These are phyloP conservation scores for Piloderma croceum DNA, from an alignment of 768 basidiomycete genomes.

Conservation along the genomic window DNA sequence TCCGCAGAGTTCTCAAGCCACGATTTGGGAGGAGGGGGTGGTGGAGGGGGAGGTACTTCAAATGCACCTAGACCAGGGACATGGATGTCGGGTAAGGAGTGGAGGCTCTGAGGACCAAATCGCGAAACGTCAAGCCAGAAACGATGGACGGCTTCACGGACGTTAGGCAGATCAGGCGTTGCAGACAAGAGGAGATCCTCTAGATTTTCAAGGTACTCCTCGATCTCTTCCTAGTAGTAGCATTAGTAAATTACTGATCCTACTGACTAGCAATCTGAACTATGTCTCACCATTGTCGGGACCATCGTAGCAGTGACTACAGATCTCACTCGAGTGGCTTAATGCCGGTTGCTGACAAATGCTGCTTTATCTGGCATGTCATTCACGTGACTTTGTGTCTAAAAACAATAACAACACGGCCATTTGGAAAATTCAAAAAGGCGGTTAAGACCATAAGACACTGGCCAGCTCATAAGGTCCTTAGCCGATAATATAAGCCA, in stretches of 20 bases:
- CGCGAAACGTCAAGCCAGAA: conserved; percentile 78
- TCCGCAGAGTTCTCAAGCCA: conserved; percentile 41
- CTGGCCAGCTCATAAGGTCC: too few species aligned
- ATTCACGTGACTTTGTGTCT: background rate
- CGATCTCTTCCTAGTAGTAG: conserved; percentile 66
- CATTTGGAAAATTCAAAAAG: too few species aligned
- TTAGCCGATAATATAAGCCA: too few species aligned
- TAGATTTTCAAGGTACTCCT: conserved; percentile 61
- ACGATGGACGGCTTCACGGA: conserved; percentile 60
- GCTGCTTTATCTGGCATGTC: background rate
- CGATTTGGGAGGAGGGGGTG: conserved; percentile 41
- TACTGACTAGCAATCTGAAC: too few species aligned
- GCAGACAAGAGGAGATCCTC: conserved; percentile 59
- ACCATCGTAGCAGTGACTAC: too few species aligned
- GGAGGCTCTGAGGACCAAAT: conserved; percentile 58
- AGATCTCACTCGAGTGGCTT: too few species aligned
- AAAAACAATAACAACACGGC: too few species aligned
- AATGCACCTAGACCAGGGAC: conserved; percentile 67
- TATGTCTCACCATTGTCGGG: too few species aligned
- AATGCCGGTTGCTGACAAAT: conserved; percentile 24
- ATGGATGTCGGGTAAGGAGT: conserved; percentile 44
- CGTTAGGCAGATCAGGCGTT: conserved; percentile 53
- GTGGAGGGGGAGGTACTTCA: conserved; percentile 65
- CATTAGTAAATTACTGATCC: too few species aligned
- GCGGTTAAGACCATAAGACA: too few species aligned